Evolutionary conservation across 371 early-diverging fungal genomes (phyloP), one percentile per base, ranked within the genome.

Genomic region (Coemansia linderi): DNA sequence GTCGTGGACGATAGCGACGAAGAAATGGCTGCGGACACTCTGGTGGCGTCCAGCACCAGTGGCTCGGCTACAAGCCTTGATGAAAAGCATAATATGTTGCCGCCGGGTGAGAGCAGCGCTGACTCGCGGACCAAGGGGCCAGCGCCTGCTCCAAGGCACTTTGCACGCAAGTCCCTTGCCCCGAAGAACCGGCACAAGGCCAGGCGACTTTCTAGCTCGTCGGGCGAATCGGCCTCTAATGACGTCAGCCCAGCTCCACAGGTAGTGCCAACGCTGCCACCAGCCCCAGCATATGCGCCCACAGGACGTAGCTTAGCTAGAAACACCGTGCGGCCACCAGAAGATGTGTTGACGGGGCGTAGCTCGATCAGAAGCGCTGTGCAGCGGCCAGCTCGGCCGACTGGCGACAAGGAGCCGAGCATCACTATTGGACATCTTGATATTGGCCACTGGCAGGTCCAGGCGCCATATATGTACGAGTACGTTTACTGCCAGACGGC

Each of bases 381-480:
- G 31, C 15, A 3, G 9, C 13, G 2, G 15, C 6, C 54, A 54
- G 15, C 15, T 2, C 31, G 6, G 31, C 54, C 54, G 13, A 31
- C 29, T 29, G 15, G 2, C 17, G 54, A 5, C 54, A 54, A 29
- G 15, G 4, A 15, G 33, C 31, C 13, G 54, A 17, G 29, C 17
- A 17, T 2, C 1, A 7, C 31, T 13, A 54, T 29, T 7, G 15
- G 6, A 29, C 1, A 15, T 29, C 54, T 63, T 12, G 46, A 59
- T 31, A 59, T 63, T 60, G 37, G 48, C 36, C 9, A 44, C 17
- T 72, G 67, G 67, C 66, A 66, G 17, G 61, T 31, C 13, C 54
- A 59, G 38, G 65, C 65, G n/a, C 76, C 73, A 19, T 73, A 66
- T 27, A 59, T 66, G 8, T 77, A 76, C 60, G 62, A 69, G 19